Evolutionary conservation across 495 filamentous ascomycete species (phyloP), one percentile per base, ranked within the genome.

Genomic region (Platismatia glauca): DNA sequence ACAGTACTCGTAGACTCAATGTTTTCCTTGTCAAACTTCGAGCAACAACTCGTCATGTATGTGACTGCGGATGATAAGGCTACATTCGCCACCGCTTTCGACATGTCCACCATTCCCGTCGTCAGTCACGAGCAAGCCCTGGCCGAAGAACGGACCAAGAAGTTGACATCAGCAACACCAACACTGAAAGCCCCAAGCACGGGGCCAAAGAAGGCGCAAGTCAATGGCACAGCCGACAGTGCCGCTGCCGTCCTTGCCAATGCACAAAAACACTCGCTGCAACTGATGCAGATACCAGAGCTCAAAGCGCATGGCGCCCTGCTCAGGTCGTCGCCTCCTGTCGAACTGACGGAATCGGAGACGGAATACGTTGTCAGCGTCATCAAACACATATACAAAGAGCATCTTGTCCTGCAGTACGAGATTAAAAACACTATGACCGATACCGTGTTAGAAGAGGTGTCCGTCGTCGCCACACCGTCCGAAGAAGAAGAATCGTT

Each of bases 11-110:
- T 66, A 77, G 74, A 77, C 58, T 78, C 73, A 4, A 94, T 95
- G 83, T 98, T 90, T 70, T 95, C 92, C 46, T 82, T 97, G n/a
- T 88, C 91, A 29, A 89, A 88, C 38, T 96, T 98, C 57, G 94
- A 98, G 76, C 93, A 97, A 67, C 93, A 97, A 69, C 86, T 98
- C 27, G 91, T 97, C 70, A 89, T 95, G 86, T 98, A 98, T 72
- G 93, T 98, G 69, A 97, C 91, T 9, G 90, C 91, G 27, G 86
- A 88, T 56, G 86, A 89, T 64, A 89, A 89, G 72, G 84, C 88
- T 59, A 89, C 89, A 0, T 98, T 98, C 71, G 81, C 84, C 35
- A 75, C 79, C 9, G 87, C 95, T 8, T 98, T 98, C 78, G 91
- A 97, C 71, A 83, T 97, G 65, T 85, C 86, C 67, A 85, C 86